Percentiles rank a stretch among this genome's conserved stretches.
Conservation (phyloP, 2,329 filamentous ascomycete species). For the Xylariales sp. region DNA sequence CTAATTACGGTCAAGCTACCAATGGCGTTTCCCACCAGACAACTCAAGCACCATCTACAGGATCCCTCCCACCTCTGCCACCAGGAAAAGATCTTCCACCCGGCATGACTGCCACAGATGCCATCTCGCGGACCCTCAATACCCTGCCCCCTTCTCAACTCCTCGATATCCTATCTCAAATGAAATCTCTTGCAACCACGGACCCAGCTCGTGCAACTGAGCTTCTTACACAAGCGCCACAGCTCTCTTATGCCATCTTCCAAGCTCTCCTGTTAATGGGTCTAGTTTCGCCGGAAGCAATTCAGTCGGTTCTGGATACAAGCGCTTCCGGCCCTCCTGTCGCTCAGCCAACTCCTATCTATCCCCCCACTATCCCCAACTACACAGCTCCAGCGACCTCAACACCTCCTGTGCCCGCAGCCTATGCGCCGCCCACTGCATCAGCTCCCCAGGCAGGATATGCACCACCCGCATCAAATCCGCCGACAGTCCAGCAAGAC, state of each 20-base stretch:
- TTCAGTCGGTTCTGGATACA: conserved; percentile 82
- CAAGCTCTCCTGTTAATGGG: conserved; percentile 93
- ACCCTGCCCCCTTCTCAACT: conserved; percentile 89
- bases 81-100: conserved; percentile 85
- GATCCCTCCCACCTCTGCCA: conserved; percentile 81
- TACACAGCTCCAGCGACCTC: conserved; percentile 56
- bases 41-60: conserved; percentile 52
- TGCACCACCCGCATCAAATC: conserved; percentile 55
- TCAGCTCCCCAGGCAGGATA: conserved; percentile 52
- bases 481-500: conserved; percentile 60
- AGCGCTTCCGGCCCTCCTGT: conserved; percentile 55
- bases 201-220: conserved; percentile 88
- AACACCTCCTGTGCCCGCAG: conserved; percentile 61
- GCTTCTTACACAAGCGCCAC: conserved; percentile 87
- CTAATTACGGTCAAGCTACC: conserved; percentile 40
- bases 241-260: conserved; percentile 94
- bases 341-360: conserved; percentile 52
- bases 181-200: conserved; percentile 87
- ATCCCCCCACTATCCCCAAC: conserved; percentile 51
- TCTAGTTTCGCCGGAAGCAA: conserved; percentile 85
- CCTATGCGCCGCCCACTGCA: conserved; percentile 59
- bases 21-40: conserved; percentile 51
- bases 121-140: conserved; percentile 90
- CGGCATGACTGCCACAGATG: conserved; percentile 85
- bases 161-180: conserved; percentile 91